A percentile compares a stretch with the other conserved stretches of the same genome.
Evolutionary conservation across 192 early-diverging fungal species (phyloP).

Genomic region (Backusella tarrabulga): DNA sequence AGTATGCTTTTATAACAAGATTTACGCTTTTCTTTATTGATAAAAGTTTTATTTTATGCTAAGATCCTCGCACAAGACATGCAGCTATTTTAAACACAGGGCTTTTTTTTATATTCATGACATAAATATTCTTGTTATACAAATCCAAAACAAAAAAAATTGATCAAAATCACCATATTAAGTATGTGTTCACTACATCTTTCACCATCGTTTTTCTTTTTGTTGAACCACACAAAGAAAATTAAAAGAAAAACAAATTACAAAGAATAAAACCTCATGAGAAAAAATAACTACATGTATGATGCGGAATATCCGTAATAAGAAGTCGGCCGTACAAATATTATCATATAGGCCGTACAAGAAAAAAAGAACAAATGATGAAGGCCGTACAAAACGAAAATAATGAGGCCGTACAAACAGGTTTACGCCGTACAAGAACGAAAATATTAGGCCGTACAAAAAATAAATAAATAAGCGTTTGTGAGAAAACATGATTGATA

Average conservation of each 20-base stretch:
- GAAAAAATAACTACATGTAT: not conserved
- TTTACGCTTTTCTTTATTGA: not conserved
- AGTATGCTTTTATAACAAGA: not conserved
- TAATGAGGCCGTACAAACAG: not conserved
- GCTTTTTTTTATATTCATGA: not conserved
- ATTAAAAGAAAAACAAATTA: not conserved
- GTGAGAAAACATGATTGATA: not conserved
- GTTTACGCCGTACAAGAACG: not conserved
- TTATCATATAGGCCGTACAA: conserved; percentile 1
- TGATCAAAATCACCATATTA: not conserved
- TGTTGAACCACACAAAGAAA: not conserved
- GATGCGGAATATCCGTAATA: not conserved
- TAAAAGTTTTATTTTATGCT: not conserved
- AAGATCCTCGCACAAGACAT: not conserved
- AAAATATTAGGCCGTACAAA: not conserved
- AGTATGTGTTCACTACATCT: not conserved
- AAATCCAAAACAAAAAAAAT: not conserved
- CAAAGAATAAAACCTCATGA: not conserved
- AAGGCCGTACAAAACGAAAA: conserved; percentile 1
- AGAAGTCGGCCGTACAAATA: not conserved
- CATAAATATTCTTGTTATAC: not conserved
- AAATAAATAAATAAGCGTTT: not conserved
- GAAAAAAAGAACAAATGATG: not conserved
- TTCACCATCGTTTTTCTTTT: not conserved
- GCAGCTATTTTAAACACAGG: not conserved